phyloP scores from a whole-genome alignment of 768 basidiomycete species.

The Candolleomyces efflorescens region DNA sequence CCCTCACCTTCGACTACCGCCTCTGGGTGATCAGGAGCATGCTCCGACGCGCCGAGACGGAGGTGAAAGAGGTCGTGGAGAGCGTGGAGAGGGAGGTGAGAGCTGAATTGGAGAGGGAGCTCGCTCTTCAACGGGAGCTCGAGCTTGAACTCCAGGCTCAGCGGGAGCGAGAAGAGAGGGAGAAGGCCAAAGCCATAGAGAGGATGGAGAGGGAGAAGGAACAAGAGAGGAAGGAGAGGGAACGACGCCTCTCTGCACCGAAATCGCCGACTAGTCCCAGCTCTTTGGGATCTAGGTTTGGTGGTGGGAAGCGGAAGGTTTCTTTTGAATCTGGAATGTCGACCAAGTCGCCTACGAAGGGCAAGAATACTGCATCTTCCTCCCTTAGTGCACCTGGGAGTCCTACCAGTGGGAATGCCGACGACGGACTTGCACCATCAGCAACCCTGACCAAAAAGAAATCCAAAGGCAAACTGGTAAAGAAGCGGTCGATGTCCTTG shows the following conservation, averaged over 20 bases:
- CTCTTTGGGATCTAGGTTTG: background rate
- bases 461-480: constrained; percentile 3
- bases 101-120: background rate
- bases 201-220: background rate
- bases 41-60: constrained; percentile 3
- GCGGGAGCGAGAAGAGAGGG: background rate
- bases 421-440: too few relatives aligned
- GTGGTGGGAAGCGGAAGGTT: background rate
- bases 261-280: background rate
- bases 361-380: too few relatives aligned
- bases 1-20: background rate
- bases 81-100: background rate
- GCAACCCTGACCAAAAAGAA: background rate
- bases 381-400: too few relatives aligned
- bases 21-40: constrained; percentile 7
- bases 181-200: too few relatives aligned
- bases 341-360: background rate
- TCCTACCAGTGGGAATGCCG: too few relatives aligned
- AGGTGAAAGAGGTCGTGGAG: background rate
- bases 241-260: too few relatives aligned
- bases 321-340: background rate
- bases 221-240: background rate
- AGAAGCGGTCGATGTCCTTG: background rate
- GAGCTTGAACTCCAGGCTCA: too few relatives aligned
- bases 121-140: too few relatives aligned